A percentile compares a stretch with the other conserved stretches of the same genome.
phyloP scores from a whole-genome alignment of 106 monocot species.

The Vanilla planifolia region DNA sequence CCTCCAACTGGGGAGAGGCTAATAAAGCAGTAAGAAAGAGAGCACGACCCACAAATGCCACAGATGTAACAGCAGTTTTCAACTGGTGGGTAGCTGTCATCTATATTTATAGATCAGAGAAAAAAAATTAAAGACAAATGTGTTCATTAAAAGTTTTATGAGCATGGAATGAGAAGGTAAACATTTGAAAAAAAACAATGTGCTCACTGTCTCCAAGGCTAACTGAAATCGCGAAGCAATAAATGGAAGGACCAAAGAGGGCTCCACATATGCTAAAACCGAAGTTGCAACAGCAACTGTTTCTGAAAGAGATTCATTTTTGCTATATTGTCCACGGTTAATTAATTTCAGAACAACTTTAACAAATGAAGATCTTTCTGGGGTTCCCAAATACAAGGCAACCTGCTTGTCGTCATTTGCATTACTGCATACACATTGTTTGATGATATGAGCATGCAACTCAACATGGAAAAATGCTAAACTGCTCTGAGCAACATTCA shows the following conservation, averaged over 20 bases:
- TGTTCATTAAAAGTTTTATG: too few relatives aligned
- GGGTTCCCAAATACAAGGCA: constrained; percentile 52
- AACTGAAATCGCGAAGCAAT: constrained; percentile 74
- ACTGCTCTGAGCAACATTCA: background rate
- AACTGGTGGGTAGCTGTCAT: constrained; percentile 96
- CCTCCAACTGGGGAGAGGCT: constrained; percentile 23
- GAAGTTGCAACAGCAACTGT: constrained; percentile 88
- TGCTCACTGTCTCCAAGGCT: constrained; percentile 91
- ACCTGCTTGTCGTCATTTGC: constrained; percentile 18
- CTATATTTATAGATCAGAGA: constrained; percentile 23
- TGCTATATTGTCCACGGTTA: constrained; percentile 99
- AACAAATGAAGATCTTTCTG: constrained; percentile 76
- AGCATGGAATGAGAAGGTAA: too few relatives aligned
- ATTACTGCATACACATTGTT: constrained; percentile 32
- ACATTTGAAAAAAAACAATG: constrained; percentile 1
- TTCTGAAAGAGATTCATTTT: constrained; percentile 86
- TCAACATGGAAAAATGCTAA: constrained; percentile 3
- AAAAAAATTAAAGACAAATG: background rate
- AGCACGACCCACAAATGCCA: constrained; percentile 80
- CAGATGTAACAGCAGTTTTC: constrained; percentile 88
- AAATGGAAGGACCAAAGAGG: constrained; percentile 85
- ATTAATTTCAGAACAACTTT: constrained; percentile 72
- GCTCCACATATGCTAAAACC: constrained; percentile 89
- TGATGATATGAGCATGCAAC: background rate
- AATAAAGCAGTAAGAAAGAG: constrained; percentile 57